Evolutionary conservation across 176 grass and related monocot species (phyloP), one percentile per base, ranked within the genome.

Genomic region (Neostapfia colusana): DNA sequence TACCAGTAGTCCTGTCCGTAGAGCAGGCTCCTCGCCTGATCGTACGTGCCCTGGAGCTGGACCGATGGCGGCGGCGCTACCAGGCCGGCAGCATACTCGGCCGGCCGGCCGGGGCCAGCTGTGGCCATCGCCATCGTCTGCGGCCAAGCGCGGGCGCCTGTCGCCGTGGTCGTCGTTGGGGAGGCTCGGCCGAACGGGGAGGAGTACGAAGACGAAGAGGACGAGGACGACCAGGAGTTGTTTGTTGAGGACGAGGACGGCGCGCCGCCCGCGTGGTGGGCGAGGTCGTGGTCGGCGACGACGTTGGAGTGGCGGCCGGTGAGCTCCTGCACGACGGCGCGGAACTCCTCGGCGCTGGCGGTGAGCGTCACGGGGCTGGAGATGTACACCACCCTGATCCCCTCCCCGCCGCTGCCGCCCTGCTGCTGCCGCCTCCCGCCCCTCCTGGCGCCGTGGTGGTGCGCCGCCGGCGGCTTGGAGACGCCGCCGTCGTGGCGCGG

Each of bases 301-400:
- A 92, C 71, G 89, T 86, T 86, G 72, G 92, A 95, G 72, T 89
- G 48, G 27, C 70, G 67, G 77, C 92, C 92, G 64, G 92, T 95
- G 80, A 91, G 60, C 68, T 85, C 81, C 82, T 95, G 92, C 40
- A 95, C 92, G 44, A 95, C 21, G 41, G 89, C 75, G 21, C 92
- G 92, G 77, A 95, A 95, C 66, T 95, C 89, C 70, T 87, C 92
- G 43, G 92, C 70, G 77, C 67, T 95, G 68, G 89, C 81, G 3
- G 62, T 88, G 18, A 95, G 81, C 92, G 69, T 89, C 76, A 95
- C 76, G 55, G 92, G 92, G 80, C 85, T 95, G 12, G 89, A 91
- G 80, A 95, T 95, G 86, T 95, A 95, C 51, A 95, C 88, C 27
- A 95, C 86, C 73, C 89, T 95, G 67, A 89, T 60, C 48, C 86